Conservation (phyloP, 345 rosid genomes). For the Syzygium oleosum region DNA sequence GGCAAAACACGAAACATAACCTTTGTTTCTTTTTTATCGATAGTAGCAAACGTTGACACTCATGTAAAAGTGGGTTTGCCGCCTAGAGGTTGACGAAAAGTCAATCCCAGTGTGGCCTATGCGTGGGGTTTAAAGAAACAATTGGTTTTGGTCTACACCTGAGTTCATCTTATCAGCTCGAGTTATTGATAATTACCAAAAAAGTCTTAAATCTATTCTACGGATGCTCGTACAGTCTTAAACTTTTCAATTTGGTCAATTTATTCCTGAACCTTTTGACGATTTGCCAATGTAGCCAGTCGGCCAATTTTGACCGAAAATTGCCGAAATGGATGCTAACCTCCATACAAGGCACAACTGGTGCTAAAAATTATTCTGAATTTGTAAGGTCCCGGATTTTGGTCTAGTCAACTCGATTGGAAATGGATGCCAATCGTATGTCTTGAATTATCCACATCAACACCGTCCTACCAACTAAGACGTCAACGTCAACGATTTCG, state of each 20-base stretch:
- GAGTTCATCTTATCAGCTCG: neutral
- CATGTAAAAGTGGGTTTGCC: neutral
- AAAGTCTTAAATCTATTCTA: neutral
- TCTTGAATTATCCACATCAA: neutral
- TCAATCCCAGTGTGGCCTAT: neutral
- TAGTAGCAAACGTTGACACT: neutral
- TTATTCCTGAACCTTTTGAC: neutral
- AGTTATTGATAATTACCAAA: neutral
- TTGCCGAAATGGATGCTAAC: neutral
- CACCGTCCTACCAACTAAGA: rapidly evolving
- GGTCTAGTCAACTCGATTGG: neutral
- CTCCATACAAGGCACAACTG: rapidly evolving
- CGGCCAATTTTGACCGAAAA: rapidly evolving
- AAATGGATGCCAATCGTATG: neutral
- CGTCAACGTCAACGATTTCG: rapidly evolving
- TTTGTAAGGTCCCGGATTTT: neutral
- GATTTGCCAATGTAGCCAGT: neutral
- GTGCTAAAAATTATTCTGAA: rapidly evolving
- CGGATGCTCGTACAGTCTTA: too few species aligned
- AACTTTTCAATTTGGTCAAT: too few species aligned
- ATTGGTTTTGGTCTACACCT: neutral
- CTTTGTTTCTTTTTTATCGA: neutral
- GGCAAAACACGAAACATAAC: neutral
- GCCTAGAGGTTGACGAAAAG: neutral
- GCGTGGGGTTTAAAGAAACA: neutral